These are phyloP conservation scores for Teunomyces kruisii DNA, from an alignment of 805 yeast species.

Conservation along the genomic window DNA sequence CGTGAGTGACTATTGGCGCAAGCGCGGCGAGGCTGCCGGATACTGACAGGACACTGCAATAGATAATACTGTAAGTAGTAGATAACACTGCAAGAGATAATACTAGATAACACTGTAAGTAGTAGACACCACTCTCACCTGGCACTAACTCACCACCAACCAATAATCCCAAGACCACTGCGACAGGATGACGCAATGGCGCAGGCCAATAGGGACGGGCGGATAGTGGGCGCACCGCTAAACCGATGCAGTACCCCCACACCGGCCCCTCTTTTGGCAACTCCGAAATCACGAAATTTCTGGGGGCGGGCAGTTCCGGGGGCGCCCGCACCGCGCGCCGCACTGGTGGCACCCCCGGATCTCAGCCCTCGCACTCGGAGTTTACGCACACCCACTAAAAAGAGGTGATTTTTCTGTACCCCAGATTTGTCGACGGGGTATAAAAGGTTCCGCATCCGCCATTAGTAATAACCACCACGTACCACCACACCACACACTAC, in stretches of 20 bases:
- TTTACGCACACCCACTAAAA: slow-evolving; percentile 1
- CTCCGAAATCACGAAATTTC: not conserved
- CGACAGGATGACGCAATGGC: too few relatives aligned
- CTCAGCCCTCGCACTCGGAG: not conserved
- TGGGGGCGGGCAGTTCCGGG: not conserved
- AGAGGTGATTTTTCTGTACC: slow-evolving; percentile 1
- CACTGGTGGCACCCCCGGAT: not conserved
- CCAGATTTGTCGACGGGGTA: slow-evolving; percentile 4
- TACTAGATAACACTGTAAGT: too few relatives aligned
- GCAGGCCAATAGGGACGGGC: not conserved
- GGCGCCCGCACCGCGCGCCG: not conserved
- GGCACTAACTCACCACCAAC: too few relatives aligned
- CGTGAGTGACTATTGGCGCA: slow-evolving; percentile 89
- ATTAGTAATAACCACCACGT: too few relatives aligned
- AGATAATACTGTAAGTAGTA: too few relatives aligned
- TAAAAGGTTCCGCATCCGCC: not conserved
- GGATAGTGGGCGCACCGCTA: too few relatives aligned
- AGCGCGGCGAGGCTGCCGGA: slow-evolving; percentile 72
- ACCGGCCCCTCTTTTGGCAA: not conserved
- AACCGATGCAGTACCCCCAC: not conserved
- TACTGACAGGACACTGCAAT: too few relatives aligned
- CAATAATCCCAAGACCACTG: too few relatives aligned
- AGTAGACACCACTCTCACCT: too few relatives aligned
- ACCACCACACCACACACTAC: not conserved
- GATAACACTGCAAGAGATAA: too few relatives aligned